Percentiles rank a stretch among this genome's conserved stretches.
phyloP scores from a whole-genome alignment of 495 filamentous ascomycete genomes.

The Neurospora tetrasperma region DNA sequence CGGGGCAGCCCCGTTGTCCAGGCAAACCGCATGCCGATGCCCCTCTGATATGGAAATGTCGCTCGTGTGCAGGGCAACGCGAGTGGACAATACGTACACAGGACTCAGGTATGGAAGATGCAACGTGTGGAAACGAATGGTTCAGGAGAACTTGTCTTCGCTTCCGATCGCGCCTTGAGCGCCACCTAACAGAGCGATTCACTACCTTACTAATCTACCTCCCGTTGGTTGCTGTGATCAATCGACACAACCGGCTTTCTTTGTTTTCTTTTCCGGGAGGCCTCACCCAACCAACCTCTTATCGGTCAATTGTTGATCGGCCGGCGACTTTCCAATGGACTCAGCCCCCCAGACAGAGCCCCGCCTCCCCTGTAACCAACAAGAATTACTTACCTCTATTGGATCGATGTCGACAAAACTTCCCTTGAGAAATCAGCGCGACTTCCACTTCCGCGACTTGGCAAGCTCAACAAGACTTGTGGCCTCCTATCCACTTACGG shows the following conservation, averaged over 20 bases:
- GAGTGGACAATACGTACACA: not conserved
- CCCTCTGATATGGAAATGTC: not conserved
- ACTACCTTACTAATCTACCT: not conserved
- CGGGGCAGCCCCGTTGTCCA: not conserved
- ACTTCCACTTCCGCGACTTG: no score
- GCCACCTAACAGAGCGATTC: not conserved
- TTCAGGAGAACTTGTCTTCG: not conserved
- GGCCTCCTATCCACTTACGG: no score
- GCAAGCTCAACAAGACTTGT: no score
- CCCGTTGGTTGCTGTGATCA: not conserved
- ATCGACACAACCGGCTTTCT: not conserved
- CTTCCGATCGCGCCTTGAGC: not conserved
- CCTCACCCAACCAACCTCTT: not conserved
- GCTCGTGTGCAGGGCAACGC: not conserved
- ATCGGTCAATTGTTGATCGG: not conserved
- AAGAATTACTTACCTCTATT: no score
- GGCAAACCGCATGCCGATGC: not conserved
- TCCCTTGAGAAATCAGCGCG: no score
- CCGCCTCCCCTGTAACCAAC: no score
- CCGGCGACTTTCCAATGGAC: not conserved
- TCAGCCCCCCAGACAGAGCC: no score
- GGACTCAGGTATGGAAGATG: not conserved
- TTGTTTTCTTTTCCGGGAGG: not conserved
- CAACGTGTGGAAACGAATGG: not conserved
- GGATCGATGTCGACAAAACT: no score